Conservation (phyloP, 179 eudicot genomes). For the Silene coronaria region DNA sequence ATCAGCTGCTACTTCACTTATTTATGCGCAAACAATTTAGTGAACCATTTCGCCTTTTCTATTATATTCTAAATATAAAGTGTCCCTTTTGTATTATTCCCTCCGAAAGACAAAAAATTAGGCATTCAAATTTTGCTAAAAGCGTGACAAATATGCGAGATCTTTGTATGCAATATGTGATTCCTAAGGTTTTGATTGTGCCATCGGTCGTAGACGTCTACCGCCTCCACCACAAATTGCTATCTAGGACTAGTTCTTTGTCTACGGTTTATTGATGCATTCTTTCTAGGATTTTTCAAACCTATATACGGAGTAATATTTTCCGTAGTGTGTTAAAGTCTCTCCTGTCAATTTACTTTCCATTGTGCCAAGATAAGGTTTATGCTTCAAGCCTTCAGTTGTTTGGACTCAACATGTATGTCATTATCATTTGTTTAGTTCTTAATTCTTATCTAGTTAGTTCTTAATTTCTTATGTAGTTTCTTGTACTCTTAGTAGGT, state of each 20-base stretch:
- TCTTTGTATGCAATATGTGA: not conserved
- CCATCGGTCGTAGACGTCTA: not conserved
- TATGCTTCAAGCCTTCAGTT: not conserved
- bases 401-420: not conserved
- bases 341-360: not conserved
- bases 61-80: not conserved
- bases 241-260: not conserved
- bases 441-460: not conserved
- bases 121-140: not conserved
- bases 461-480: constrained; percentile 15
- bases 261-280: not conserved
- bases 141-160: not conserved
- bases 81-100: not conserved
- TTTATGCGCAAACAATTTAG: not conserved
- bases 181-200: not conserved
- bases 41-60: not conserved
- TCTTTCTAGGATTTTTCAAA: not conserved
- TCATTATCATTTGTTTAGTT: not conserved
- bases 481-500: constrained; percentile 47
- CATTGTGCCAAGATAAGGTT: not conserved
- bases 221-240: not conserved
- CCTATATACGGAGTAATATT: not conserved
- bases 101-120: not conserved
- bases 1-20: not conserved
- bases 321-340: not conserved